Base-by-base conservation (phyloP, 2,329 filamentous ascomycete species). In the Aurifilum marmelostoma region DNA sequence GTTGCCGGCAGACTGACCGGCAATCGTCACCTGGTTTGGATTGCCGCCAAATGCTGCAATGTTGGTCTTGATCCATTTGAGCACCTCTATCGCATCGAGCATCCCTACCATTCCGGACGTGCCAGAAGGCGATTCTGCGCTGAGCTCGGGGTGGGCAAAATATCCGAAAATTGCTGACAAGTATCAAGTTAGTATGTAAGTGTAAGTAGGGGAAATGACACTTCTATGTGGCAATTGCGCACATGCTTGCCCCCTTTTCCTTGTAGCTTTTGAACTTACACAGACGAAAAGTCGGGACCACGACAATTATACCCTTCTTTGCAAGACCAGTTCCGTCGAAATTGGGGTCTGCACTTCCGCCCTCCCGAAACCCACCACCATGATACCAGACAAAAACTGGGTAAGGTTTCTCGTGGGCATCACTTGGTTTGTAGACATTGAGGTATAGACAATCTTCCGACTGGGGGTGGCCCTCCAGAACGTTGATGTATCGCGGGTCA, bases 371-470 rank as follows among this genome's bases (percentile, higher is more conserved):
- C 34, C 62, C 62, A 24, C 62, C 62, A 47, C 62, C 62, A 47
- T 64, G 41, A 14, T 41, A 64, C 62, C 62, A 64, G 34, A 64
- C 32, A 27, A 64, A 43, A 7, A 64, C 62, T 21, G 62, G 62
- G n/a, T 43, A 64, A 8, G 32, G 32, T 37, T 64, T 64, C 62
- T 50, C 32, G 41, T 64, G 62, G n/a, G 62, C 41, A 27, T 64
- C 62, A 50, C 32, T 50, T n/a, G 62, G 62, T 24, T 41, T 50
- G 29, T 24, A 64, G 39, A 64, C 43, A 32, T 64, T 50, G 62
- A 64, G 62, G 29, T 64, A 64, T 8, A 64, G 41, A 37, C 62
- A 64, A 24, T 64, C 62, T 43, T 64, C 62, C n/a, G 62, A 62
- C 37, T 62, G 59, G 32, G 59, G 59, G 34, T 62, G 59, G 11